phyloP scores from a whole-genome alignment of 331 rosid genomes.

The Cydonia oblonga region DNA sequence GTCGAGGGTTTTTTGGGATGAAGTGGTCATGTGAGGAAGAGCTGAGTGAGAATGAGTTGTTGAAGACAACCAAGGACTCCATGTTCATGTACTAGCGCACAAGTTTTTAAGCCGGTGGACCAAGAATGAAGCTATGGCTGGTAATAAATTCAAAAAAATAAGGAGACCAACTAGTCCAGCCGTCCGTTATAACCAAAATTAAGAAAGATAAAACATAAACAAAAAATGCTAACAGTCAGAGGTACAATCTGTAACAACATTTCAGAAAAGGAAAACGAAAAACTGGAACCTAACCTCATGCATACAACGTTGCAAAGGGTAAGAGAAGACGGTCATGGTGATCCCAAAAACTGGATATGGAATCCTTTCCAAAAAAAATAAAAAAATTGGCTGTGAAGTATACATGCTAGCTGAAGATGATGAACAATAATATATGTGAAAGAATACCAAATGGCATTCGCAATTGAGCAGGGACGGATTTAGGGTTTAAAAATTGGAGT shows the following conservation, averaged over 20 bases:
- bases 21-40: constrained; percentile 7
- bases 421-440: background rate
- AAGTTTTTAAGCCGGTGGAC: too few relatives aligned
- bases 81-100: background rate
- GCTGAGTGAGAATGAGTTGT: background rate
- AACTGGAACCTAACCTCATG: background rate
- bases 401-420: too few relatives aligned
- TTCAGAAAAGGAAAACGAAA: background rate
- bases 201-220: too few relatives aligned
- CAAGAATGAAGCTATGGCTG: background rate
- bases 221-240: background rate
- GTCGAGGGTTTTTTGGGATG: background rate
- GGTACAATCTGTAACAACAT: background rate
- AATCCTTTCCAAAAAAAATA: too few relatives aligned
- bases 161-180: background rate
- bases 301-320: background rate
- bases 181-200: background rate
- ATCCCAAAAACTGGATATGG: background rate
- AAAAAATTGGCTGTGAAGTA: too few relatives aligned
- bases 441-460: background rate
- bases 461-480: too few relatives aligned
- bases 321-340: background rate
- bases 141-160: background rate
- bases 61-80: constrained; percentile 8
- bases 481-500: too few relatives aligned